Base-by-base conservation (phyloP, 2,329 filamentous ascomycete species). In the Piedraia hortae region DNA sequence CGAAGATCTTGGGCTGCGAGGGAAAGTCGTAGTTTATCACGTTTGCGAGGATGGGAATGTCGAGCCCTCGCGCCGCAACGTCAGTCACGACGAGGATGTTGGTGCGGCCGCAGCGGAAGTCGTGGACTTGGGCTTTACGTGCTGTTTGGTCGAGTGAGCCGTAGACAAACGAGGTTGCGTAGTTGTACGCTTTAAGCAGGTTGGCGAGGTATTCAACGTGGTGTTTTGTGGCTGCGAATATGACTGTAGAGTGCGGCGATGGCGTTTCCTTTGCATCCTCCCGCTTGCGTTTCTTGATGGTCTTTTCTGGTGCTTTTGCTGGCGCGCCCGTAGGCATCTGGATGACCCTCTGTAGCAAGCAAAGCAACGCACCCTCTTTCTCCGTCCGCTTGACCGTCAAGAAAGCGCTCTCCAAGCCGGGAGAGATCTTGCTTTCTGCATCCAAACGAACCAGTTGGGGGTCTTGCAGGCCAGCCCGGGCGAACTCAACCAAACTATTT, bases 1-100 rank as follows among this genome's bases (percentile, higher is more conserved):
- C 72, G 37, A 88, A 97, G 18, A 97, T 67, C 48, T 97, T 97
- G 10, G 85, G 77, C 38, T 93, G 85, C 2, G 82, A 73, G 3
- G 85, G 82, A 32, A 97, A 97, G 40, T 93, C 82, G 46, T 89
- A 97, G 53, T 97, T 93, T 53, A 97, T 82, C 27, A 97, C 85
- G 41, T 97, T 93, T 25, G 77, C 80, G 16, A 97, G 57, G 20
- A 91, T 62, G 0, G 85, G 85, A 33, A 97, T 90, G 62, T 97
- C 85, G 29, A 97, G 88, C 63, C 85, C 82, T 54, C 85, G 62
- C 11, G 85, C 85, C 8, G 85, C 85, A 24, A 97, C 78, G 42
- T 97, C 85, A 1, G 85, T 97, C 19, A 93, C 82, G 3, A 97
- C 80, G 5, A 97, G 51, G 21, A 97, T 78, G 34, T 90, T 82